phyloP scores from a whole-genome alignment of 2,329 filamentous ascomycete species.

The Phialophora tarda region DNA sequence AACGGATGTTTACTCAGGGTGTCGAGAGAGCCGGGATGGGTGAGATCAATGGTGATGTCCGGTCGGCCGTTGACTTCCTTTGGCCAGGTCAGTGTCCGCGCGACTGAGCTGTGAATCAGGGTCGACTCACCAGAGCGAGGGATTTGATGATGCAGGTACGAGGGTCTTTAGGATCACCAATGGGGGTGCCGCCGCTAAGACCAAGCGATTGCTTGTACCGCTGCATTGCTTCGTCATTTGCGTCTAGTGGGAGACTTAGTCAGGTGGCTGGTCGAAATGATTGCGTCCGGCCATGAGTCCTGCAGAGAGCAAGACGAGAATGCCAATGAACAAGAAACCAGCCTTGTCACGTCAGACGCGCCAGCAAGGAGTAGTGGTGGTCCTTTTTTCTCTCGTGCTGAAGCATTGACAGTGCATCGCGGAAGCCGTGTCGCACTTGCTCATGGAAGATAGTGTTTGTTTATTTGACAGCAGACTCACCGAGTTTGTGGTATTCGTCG shows the following conservation, averaged over 20 bases:
- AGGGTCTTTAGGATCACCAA: conserved; percentile 78
- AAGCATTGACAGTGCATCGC: neutral
- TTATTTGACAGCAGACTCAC: conserved; percentile 60
- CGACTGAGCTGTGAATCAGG: neutral
- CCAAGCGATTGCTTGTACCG: conserved; percentile 98
- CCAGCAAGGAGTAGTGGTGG: neutral
- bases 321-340: neutral
- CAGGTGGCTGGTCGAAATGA: conserved; percentile 3
- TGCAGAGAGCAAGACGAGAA: neutral
- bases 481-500: conserved; percentile 91
- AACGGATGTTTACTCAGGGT: conserved; percentile 90
- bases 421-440: neutral
- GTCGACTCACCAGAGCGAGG: conserved; percentile 67
- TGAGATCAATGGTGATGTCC: conserved; percentile 89
- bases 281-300: neutral
- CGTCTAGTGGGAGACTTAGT: conserved; percentile 52
- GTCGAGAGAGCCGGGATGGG: conserved; percentile 71
- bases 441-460: neutral
- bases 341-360: neutral
- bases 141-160: conserved; percentile 93
- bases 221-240: conserved; percentile 89
- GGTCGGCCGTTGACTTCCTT: conserved; percentile 75
- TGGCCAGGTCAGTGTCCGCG: conserved; percentile 9
- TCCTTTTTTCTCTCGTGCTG: neutral
- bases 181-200: conserved; percentile 71